Percentiles rank a stretch among this genome's conserved stretches.
phyloP scores from a whole-genome alignment of 768 basidiomycete genomes.

The Xerocomus spinulosus region DNA sequence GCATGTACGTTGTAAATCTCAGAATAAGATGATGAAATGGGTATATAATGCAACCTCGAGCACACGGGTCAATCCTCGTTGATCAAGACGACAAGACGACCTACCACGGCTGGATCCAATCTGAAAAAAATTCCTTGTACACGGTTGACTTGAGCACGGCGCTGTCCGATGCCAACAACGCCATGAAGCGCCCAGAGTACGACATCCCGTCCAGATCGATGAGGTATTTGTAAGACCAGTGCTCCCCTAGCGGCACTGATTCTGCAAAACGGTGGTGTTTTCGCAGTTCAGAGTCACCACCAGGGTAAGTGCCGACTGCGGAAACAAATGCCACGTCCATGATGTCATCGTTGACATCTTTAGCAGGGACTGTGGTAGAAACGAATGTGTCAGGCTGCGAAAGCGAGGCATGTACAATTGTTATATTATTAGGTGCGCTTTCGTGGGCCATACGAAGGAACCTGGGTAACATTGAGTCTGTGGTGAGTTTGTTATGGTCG shows the following conservation, averaged over 20 bases:
- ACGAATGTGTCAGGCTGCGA: slow-evolving; percentile 52
- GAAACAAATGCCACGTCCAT: slow-evolving; percentile 90
- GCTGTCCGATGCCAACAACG: slow-evolving; percentile 81
- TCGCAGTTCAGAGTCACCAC: slow-evolving; percentile 63
- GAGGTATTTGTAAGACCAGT: slow-evolving; percentile 93
- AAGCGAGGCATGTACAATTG: slow-evolving; percentile 69
- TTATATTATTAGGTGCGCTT: slow-evolving; percentile 42
- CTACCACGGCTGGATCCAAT: slow-evolving; percentile 90
- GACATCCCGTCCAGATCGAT: slow-evolving; percentile 94
- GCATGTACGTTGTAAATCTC: slow-evolving; percentile 94
- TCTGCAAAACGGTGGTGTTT: slow-evolving; percentile 65
- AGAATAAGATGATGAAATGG: slow-evolving; percentile 76
- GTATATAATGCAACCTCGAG: slow-evolving; percentile 89
- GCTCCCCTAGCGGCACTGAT: slow-evolving; percentile 73
- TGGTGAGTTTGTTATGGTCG: slow-evolving; percentile 1
- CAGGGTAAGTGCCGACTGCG: slow-evolving; percentile 71
- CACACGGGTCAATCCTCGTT: not conserved
- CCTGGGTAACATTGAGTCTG: slow-evolving; percentile 18
- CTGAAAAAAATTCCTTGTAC: slow-evolving; percentile 86
- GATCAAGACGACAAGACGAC: slow-evolving; percentile 14
- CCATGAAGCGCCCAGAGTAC: slow-evolving; percentile 87
- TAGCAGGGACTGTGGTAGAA: slow-evolving; percentile 56
- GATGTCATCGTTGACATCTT: slow-evolving; percentile 65
- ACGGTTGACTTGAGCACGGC: slow-evolving; percentile 88
- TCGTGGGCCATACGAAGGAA: slow-evolving; percentile 79